A percentile compares a stretch with the other conserved stretches of the same genome.
Conservation (phyloP, 1,284 basidiomycete species). For the Ustilago cynodontis region DNA sequence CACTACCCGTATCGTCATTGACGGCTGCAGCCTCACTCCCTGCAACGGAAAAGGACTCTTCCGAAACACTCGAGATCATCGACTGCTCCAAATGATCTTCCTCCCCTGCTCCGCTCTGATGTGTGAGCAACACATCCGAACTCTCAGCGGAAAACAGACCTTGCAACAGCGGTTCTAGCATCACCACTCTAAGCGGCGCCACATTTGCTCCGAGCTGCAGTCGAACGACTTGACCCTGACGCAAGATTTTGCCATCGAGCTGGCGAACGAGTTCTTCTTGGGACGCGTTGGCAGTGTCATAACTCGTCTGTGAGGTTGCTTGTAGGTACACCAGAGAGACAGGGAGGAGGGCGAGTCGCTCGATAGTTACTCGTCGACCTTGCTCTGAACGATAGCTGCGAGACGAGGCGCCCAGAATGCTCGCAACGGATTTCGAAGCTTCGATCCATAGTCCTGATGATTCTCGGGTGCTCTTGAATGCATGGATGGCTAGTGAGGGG, state of each 20-base stretch:
- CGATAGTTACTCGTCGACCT: constrained; percentile 20
- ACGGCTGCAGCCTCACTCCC: constrained; percentile 19
- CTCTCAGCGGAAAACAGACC: constrained; percentile 41
- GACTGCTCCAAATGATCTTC: constrained; percentile 22
- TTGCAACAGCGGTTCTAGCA: constrained; percentile 64
- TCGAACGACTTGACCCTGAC: constrained; percentile 44
- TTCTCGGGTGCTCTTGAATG: constrained; percentile 27
- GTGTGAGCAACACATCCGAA: constrained; percentile 50
- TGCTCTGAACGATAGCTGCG: constrained; percentile 22
- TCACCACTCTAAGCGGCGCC: constrained; percentile 40
- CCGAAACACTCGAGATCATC: constrained; percentile 29
- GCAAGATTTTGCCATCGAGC: constrained; percentile 49
- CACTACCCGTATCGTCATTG: constrained; percentile 19
- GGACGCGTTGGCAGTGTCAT: constrained; percentile 24
- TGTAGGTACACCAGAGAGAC: constrained; percentile 53
- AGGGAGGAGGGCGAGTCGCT: constrained; percentile 30
- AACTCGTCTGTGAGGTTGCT: constrained; percentile 42
- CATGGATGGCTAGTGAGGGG: constrained; percentile 25
- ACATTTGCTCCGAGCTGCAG: constrained; percentile 14
- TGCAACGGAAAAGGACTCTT: constrained; percentile 34
- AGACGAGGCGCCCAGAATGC: constrained; percentile 15
- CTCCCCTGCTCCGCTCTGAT: constrained; percentile 29
- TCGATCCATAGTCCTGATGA: constrained; percentile 30
- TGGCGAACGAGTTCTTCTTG: constrained; percentile 34
- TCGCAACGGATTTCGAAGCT: constrained; percentile 28